Percentiles rank a stretch among this genome's conserved stretches.
These are phyloP conservation scores for Fusarium pseudocircinatum DNA, from an alignment of 2,329 filamentous ascomycete species.

Conservation along the genomic window DNA sequence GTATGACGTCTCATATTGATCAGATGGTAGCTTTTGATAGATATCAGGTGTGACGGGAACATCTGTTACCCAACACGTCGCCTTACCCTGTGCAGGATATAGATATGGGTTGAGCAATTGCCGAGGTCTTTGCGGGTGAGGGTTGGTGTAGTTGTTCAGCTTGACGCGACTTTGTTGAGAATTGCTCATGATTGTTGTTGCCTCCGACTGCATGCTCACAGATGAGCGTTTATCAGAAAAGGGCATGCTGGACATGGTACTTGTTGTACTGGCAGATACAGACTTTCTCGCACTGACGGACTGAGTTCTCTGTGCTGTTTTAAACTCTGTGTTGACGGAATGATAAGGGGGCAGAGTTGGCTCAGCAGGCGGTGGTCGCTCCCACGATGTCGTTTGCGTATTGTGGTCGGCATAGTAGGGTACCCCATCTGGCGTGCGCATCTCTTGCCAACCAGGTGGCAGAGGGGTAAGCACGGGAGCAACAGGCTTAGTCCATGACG, in stretches of 20 bases:
- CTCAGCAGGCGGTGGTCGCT: neutral
- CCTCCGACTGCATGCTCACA: neutral
- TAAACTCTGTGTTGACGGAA: neutral
- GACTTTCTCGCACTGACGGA: neutral
- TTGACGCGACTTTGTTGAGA: neutral
- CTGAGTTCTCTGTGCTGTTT: neutral
- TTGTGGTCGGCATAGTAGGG: neutral
- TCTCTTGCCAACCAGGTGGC: neutral
- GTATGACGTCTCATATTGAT: neutral
- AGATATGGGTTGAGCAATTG: neutral
- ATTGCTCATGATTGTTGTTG: neutral
- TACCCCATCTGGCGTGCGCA: neutral
- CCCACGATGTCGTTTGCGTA: neutral
- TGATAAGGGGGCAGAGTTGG: neutral
- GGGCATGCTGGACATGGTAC: neutral
- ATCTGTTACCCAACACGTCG: neutral
- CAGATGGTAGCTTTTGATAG: neutral
- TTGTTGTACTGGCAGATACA: neutral
- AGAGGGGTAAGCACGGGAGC: neutral
- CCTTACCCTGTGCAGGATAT: neutral
- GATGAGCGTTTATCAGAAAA: neutral
- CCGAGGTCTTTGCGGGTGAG: neutral
- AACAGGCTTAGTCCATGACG: neutral
- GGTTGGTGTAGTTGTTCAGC: neutral
- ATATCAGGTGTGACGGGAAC: neutral